These are phyloP conservation scores for Polytrichum commune DNA, from an alignment of 225 moss, liverwort and hornwort species.

Conservation along the genomic window DNA sequence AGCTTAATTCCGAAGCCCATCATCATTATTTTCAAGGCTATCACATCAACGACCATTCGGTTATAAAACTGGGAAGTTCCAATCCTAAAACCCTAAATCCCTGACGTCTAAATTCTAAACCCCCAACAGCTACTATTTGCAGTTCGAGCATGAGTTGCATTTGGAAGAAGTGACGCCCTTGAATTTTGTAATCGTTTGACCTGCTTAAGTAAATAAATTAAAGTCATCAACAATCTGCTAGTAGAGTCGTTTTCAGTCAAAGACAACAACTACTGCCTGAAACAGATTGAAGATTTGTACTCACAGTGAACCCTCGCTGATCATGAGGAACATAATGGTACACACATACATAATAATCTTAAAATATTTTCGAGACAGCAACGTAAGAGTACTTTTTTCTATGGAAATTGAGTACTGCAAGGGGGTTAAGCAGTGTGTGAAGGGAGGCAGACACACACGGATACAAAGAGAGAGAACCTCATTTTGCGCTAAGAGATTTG, in stretches of 20 bases:
- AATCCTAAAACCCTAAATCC: constrained; percentile 1
- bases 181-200: too few species aligned
- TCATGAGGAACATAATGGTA: background rate
- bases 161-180: too few species aligned
- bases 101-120: too few species aligned
- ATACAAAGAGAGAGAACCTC: constrained; percentile 2
- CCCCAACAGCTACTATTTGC: too few species aligned
- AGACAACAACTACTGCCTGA: background rate
- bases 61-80: background rate
- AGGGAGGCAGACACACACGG: background rate
- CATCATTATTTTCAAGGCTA: too few species aligned
- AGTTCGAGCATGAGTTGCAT: too few species aligned
- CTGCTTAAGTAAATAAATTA: too few species aligned
- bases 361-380: background rate
- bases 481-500: constrained; percentile 5
- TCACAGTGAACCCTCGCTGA: background rate
- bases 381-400: background rate
- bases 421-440: background rate
- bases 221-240: too few species aligned
- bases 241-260: too few species aligned
- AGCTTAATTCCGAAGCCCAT: too few species aligned
- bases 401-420: background rate
- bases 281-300: background rate
- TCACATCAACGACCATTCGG: too few species aligned
- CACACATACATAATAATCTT: background rate